Evolutionary conservation across 352 stramenopile species (phyloP).

Genomic region (Pythium scleroteichum): DNA sequence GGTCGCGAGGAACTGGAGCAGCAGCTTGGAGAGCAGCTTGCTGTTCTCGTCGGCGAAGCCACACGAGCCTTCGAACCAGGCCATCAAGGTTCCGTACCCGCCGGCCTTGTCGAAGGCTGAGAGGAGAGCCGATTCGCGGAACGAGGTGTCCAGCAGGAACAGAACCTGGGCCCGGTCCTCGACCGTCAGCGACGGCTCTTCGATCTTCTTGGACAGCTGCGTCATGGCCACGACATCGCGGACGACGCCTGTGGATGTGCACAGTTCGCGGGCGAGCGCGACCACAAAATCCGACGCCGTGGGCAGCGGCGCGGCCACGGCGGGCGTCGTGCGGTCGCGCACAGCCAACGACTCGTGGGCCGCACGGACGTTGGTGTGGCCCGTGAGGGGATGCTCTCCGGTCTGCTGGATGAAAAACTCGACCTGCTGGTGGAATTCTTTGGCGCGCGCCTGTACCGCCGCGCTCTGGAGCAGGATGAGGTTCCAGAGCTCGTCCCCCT

Average conservation of each 20-base stretch:
- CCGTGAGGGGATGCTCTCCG: slow-evolving; percentile 45
- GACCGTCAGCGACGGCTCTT: slow-evolving; percentile 32
- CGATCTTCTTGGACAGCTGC: slow-evolving; percentile 39
- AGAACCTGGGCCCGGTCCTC: slow-evolving; percentile 62
- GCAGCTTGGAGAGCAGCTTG: slow-evolving; percentile 42
- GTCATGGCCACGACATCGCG: slow-evolving; percentile 39
- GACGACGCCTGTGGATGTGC: slow-evolving; percentile 37
- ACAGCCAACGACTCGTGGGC: slow-evolving; percentile 35
- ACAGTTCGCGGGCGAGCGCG: slow-evolving; percentile 40
- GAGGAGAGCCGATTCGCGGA: slow-evolving; percentile 37
- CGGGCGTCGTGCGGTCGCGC: slow-evolving; percentile 27
- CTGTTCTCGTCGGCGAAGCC: slow-evolving; percentile 51
- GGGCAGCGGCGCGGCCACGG: slow-evolving; percentile 21
- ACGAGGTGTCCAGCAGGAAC: slow-evolving; percentile 58
- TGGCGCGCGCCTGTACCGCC: slow-evolving; percentile 40
- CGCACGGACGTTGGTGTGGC: slow-evolving; percentile 20
- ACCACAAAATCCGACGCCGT: slow-evolving; percentile 47
- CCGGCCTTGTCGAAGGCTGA: slow-evolving; percentile 53
- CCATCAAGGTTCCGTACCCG: slow-evolving; percentile 56
- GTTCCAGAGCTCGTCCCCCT: slow-evolving; percentile 43
- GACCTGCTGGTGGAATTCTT: slow-evolving; percentile 66
- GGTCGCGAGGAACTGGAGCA: slow-evolving; percentile 56
- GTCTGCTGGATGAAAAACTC: slow-evolving; percentile 66
- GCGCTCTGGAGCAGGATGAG: slow-evolving; percentile 63
- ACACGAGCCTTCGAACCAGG: slow-evolving; percentile 57